These are phyloP conservation scores for Pythium periplocum DNA, from an alignment of 352 stramenopile genomes.

Conservation along the genomic window DNA sequence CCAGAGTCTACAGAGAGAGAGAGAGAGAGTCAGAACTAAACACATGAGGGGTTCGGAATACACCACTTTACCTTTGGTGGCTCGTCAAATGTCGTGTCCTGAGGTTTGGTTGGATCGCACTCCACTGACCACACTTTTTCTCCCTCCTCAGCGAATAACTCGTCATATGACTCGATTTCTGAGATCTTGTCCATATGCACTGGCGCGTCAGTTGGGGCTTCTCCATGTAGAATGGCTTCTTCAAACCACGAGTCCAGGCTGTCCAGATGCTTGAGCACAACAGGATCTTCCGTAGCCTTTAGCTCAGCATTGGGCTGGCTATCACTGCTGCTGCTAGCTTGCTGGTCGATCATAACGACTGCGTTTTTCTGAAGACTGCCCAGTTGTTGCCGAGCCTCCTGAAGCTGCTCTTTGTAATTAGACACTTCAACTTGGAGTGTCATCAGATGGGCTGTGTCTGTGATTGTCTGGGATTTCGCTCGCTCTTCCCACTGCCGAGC, in stretches of 20 bases:
- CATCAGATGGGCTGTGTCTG: not conserved
- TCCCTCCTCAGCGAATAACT: conserved; percentile 7
- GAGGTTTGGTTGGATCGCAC: conserved; percentile 4
- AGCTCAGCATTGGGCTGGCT: too few relatives aligned
- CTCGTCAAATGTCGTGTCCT: not conserved
- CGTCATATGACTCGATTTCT: conserved; percentile 9
- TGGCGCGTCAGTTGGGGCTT: conserved; percentile 5
- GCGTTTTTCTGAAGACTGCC: too few relatives aligned
- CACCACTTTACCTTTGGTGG: not conserved
- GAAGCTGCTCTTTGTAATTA: conserved; percentile 5
- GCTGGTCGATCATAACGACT: not conserved
- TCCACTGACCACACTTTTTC: conserved; percentile 17
- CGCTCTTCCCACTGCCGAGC: conserved; percentile 4
- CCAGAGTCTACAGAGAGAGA: conserved; percentile 1
- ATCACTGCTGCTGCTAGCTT: conserved; percentile 6
- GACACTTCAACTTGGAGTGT: conserved; percentile 2
- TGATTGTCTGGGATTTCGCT: not conserved
- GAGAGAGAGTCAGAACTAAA: not conserved
- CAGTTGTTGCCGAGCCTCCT: not conserved
- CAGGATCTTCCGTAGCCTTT: too few relatives aligned
- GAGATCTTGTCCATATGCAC: conserved; percentile 11
- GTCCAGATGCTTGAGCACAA: conserved; percentile 36
- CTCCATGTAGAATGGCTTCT: conserved; percentile 26
- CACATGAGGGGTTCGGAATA: not conserved
- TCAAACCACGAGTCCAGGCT: conserved; percentile 53